Evolutionary conservation across 495 filamentous ascomycete species (phyloP).

Genomic region (Aspergillus indologenus): DNA sequence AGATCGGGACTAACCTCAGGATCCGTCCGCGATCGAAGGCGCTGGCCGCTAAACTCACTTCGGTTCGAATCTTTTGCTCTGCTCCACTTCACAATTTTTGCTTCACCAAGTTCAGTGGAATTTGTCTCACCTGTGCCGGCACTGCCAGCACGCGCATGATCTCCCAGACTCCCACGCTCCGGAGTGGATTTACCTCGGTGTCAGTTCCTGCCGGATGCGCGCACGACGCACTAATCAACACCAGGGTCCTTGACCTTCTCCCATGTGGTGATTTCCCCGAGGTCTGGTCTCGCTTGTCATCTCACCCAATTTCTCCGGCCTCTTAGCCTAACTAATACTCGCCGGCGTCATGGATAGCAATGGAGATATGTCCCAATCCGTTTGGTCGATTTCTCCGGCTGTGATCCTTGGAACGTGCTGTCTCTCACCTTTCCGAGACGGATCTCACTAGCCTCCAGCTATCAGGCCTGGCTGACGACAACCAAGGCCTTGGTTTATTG

Average conservation of each 20-base stretch:
- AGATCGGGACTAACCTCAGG: too few species aligned
- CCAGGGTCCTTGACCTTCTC: neutral
- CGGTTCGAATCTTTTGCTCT: too few species aligned
- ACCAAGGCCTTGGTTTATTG: neutral
- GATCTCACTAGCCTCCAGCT: neutral
- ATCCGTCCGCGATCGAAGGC: neutral
- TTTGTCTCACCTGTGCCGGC: neutral
- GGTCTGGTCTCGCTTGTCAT: neutral
- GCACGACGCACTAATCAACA: neutral
- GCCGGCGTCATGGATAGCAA: neutral
- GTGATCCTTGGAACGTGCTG: neutral
- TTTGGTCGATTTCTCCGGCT: neutral
- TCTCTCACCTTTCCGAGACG: neutral
- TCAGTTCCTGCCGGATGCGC: neutral
- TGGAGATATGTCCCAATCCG: neutral
- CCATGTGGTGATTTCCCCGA: neutral
- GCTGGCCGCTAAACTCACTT: neutral
- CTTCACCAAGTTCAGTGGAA: too few species aligned
- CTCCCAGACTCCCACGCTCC: neutral
- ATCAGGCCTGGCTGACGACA: neutral
- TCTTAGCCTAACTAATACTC: too few species aligned
- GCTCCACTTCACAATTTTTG: neutral
- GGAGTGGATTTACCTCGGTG: neutral
- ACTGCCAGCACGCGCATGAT: neutral
- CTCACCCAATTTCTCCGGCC: neutral